A percentile compares a stretch with the other conserved stretches of the same genome.
These are phyloP conservation scores for Orobanche coerulescens DNA, from an alignment of 257 asterid genomes.

Conservation along the genomic window DNA sequence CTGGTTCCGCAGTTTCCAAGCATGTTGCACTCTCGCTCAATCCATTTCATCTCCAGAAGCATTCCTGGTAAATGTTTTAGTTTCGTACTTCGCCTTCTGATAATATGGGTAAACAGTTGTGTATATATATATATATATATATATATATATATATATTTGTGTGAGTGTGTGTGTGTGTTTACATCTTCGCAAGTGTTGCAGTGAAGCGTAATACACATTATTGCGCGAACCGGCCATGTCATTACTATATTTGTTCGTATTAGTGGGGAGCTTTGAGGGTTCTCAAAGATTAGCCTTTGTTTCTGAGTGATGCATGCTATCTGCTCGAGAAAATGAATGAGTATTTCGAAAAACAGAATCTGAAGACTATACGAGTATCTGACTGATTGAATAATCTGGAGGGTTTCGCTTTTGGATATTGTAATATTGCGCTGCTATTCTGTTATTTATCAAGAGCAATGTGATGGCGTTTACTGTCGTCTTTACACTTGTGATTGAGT, in stretches of 20 bases:
- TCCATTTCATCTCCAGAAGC: slow-evolving; percentile 23
- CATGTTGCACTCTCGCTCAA: slow-evolving; percentile 32
- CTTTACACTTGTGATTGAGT: neutral
- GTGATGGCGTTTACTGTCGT: neutral
- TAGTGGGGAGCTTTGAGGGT: slow-evolving; percentile 7
- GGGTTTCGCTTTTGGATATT: neutral
- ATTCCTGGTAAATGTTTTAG: slow-evolving; percentile 28
- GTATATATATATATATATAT: neutral
- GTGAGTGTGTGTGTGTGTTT: neutral
- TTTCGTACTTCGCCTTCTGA: neutral
- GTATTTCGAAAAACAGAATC: neutral
- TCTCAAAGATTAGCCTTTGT: neutral
- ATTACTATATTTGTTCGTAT: neutral
- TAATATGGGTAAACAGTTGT: neutral
- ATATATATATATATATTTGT: neutral
- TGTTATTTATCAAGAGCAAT: neutral
- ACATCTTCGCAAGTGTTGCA: too few relatives aligned
- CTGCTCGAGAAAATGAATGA: slow-evolving; percentile 23
- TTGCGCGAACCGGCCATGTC: neutral
- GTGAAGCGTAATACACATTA: neutral
- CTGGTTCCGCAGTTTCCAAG: slow-evolving; percentile 2
- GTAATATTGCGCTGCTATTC: neutral
- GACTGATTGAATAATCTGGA: neutral
- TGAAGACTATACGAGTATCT: neutral
- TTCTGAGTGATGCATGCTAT: neutral